Base-by-base conservation (phyloP, 805 yeast genomes). In the Wickerhamiella kurtzmanii region DNA sequence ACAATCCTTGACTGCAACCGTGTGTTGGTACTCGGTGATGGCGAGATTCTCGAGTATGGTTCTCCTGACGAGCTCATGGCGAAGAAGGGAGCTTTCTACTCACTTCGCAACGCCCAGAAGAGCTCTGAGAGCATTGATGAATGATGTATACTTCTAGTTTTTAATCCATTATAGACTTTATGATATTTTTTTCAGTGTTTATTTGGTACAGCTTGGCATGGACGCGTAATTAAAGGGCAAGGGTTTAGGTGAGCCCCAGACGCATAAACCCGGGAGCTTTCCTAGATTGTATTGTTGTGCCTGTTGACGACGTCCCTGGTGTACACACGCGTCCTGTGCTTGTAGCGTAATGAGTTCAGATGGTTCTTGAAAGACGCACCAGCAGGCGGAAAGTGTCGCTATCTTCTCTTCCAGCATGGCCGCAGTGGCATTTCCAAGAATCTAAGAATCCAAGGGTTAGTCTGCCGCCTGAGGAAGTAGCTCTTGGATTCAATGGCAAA, bases 1-100 rank as follows among this genome's bases (percentile, higher is more conserved):
- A 78, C 87, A 0, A 79, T 80, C 50, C 61, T 79, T 52, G 72
- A 74, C 54, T 78, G 77, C 50, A 89, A 82, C 58, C 73, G 79
- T 60, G 77, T 82, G 44, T 62, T 83, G 51, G 92, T 82, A 4
- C 52, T 57, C 5, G 55, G 53, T 16, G 22, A 50, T 11, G 60
- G 60, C 37, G 28, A 67, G 45, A 70, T 80, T 18, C 70, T 65
- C 41, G 89, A 82, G 61, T 80, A 79, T 61, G 89, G 79, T 51
- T 53, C 75, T 0, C 88, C 88, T 1, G 68, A 62, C 22, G 73
- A 70, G 43, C 67, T 85, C 52, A 69, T 85, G 56, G 72, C 76
- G 53, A 68, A 76, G 47, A 71, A 72, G 55, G 74, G 59, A 13
- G 43, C 16, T 13, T 55, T 55, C 40, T 52, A 46, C 35, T 35